Conservation (phyloP, 129 eudicot species). For the Kitagawia praeruptora region DNA sequence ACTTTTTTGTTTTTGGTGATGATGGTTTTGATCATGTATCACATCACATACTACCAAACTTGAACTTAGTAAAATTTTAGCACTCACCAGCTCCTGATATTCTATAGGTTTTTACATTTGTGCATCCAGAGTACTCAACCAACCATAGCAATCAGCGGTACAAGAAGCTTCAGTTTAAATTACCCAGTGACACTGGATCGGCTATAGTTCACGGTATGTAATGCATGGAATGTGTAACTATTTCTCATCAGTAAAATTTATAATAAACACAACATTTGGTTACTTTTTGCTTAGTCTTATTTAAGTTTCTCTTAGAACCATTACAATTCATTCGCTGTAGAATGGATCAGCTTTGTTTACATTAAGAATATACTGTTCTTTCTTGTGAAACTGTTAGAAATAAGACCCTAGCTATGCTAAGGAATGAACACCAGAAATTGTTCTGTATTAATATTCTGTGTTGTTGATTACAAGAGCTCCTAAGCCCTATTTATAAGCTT, state of each 20-base stretch:
- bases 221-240: not conserved
- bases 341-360: too few species aligned
- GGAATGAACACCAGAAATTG: too few species aligned
- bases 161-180: slow-evolving; percentile 69
- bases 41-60: slow-evolving; percentile 7
- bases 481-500: too few species aligned
- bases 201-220: slow-evolving; percentile 77
- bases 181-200: slow-evolving; percentile 79
- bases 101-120: slow-evolving; percentile 71
- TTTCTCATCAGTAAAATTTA: not conserved
- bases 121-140: slow-evolving; percentile 67
- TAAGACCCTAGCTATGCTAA: too few species aligned
- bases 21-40: not conserved
- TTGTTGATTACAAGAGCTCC: too few species aligned
- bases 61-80: slow-evolving; percentile 4
- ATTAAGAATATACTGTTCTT: not conserved
- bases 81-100: slow-evolving; percentile 1
- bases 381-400: not conserved
- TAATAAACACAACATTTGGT: not conserved
- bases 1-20: not conserved
- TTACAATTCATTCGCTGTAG: too few species aligned
- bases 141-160: slow-evolving; percentile 69
- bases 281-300: not conserved
- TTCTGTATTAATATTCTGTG: too few species aligned
- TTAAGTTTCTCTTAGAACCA: too few species aligned